These are phyloP conservation scores for Ceratobasidium sp. DNA, from an alignment of 1,284 basidiomycete genomes.

Conservation along the genomic window DNA sequence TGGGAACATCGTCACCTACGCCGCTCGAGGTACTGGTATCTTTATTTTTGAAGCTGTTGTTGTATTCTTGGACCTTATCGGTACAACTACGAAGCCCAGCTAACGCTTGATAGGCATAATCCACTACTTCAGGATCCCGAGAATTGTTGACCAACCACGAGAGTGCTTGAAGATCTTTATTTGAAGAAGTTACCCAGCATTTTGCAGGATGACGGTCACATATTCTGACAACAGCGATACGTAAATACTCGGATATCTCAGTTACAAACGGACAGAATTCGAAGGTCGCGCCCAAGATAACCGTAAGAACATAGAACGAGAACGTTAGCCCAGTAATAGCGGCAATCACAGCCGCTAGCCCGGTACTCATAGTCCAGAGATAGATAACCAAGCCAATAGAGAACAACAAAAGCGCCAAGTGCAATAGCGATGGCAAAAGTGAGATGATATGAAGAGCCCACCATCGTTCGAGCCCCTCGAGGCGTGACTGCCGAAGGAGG, in stretches of 20 bases:
- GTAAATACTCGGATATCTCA: constrained; percentile 13
- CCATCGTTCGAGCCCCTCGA: neutral
- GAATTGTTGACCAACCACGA: constrained; percentile 8
- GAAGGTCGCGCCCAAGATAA: neutral
- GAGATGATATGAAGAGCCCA: neutral
- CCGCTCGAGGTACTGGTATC: neutral
- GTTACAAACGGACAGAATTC: constrained; percentile 4
- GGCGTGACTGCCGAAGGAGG: neutral
- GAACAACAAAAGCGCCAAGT: constrained; percentile 11
- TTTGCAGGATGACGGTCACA: neutral
- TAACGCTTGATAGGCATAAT: constrained; percentile 18
- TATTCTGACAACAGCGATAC: neutral
- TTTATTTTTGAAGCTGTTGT: neutral
- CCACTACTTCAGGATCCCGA: constrained; percentile 6
- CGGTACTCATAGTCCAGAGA: neutral
- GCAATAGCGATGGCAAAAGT: constrained; percentile 12
- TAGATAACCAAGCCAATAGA: constrained; percentile 13
- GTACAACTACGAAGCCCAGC: neutral
- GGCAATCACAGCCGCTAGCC: neutral
- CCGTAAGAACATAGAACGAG: neutral
- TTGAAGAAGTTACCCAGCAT: too few species aligned
- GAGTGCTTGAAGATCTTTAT: neutral
- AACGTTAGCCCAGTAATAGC: neutral
- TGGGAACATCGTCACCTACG: neutral
- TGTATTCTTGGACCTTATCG: neutral